Evolutionary conservation across 352 stramenopile genomes (phyloP), one percentile per base, ranked within the genome.

Genomic region (Vaucheria bursata): DNA sequence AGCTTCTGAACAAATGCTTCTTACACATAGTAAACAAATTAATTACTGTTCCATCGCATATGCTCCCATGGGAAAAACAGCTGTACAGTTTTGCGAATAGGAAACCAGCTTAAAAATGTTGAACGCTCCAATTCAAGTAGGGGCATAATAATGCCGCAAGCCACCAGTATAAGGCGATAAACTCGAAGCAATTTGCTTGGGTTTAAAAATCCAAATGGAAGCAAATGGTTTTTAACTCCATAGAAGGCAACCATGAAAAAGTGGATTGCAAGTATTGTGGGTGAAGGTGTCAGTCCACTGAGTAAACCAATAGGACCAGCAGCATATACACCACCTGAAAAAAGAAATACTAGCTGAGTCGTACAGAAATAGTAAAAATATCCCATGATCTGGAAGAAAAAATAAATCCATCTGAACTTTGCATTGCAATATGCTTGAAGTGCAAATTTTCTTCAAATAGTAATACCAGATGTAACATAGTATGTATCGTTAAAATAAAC

Each of bases 191-290:
- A 25, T 12, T 45, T 38, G 8, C 18, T 29, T 6, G 65, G 65
- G 65, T 38, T 72, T 49, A 83, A 31, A 5, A 83, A 59, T 0
- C 78, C 78, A 32, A 85, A 37, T 5, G 85, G 85, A 39, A 79
- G 34, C n/a, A 88, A 65, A 52, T 84, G 71, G 6, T 52, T 77
- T 36, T 64, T 65, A 31, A 75, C 74, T 12, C 79, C 85, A 40
- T 86, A 81, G 0, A 83, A 66, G 0, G 85, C 85, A 7, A 88
- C 85, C 81, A 87, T 83, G 69, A 88, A 88, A 65, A 88, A 88
- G 77, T 88, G 85, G 8, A 80, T 69, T 18, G 76, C 76, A 4
- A 88, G 49, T 1, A 88, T 78, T 38, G 72, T 70, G 0, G 85
- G 85, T 25, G 74, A 73, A 18, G 85, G 85, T n/a, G 81, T 88